These are phyloP conservation scores for Leccinum variabile DNA, from an alignment of 1,284 basidiomycete genomes.

Conservation along the genomic window DNA sequence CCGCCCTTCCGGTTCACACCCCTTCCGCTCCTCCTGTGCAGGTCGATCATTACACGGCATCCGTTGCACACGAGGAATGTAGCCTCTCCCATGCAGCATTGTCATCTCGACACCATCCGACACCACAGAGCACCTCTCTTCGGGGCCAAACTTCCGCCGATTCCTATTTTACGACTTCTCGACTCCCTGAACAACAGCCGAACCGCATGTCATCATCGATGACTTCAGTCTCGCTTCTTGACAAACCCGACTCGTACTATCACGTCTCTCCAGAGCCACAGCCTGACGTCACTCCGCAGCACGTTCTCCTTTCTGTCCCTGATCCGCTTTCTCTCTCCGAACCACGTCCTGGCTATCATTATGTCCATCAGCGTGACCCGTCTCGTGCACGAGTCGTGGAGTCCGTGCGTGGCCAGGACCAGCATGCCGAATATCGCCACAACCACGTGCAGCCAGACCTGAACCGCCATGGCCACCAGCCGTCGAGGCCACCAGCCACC, in stretches of 20 bases:
- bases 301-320: constrained; percentile 24
- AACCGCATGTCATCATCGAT: constrained; percentile 33
- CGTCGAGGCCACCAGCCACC: constrained; percentile 23
- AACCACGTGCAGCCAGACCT: constrained; percentile 27
- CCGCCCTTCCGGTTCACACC: constrained; percentile 27
- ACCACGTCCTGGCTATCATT: constrained; percentile 33
- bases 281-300: constrained; percentile 35
- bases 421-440: constrained; percentile 31
- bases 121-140: constrained; percentile 24
- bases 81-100: constrained; percentile 32
- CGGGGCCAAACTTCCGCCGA: constrained; percentile 22
- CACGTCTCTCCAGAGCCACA: constrained; percentile 28
- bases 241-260: constrained; percentile 30
- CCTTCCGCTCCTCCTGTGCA: constrained; percentile 36
- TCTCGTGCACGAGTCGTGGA: constrained; percentile 35
- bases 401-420: constrained; percentile 23
- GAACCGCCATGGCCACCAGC: constrained; percentile 13
- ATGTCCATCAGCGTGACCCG: constrained; percentile 25
- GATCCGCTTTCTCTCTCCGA: constrained; percentile 37
- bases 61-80: constrained; percentile 33
- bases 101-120: constrained; percentile 22
- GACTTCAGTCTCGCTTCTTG: constrained; percentile 31
- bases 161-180: constrained; percentile 32
- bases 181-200: constrained; percentile 26
- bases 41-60: constrained; percentile 37